Conservation (phyloP, 371 early-diverging fungal genomes). For the Haplosporangium sp. region DNA sequence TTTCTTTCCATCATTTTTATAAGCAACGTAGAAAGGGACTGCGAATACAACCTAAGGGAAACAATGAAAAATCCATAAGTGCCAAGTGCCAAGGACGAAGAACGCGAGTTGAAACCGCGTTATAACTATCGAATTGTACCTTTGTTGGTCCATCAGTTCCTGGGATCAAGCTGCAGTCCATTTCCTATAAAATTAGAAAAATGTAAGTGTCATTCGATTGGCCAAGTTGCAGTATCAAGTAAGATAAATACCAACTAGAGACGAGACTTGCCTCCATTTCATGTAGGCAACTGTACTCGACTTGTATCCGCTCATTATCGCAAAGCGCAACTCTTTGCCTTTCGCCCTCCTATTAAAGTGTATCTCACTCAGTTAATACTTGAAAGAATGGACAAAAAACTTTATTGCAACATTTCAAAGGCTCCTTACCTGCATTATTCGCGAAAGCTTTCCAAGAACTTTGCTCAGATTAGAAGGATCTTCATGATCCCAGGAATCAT, state of each 20-base stretch:
- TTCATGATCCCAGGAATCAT: conserved; percentile 38
- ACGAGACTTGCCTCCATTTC: conserved; percentile 23
- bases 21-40: conserved; percentile 33
- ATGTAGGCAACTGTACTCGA: conserved; percentile 44
- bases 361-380: not conserved
- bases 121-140: conserved; percentile 1
- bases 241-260: not conserved
- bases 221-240: not conserved
- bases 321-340: conserved; percentile 35
- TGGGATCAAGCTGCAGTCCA: conserved; percentile 52
- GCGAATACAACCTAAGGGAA: conserved; percentile 42
- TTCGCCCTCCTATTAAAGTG: conserved; percentile 33
- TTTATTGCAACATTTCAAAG: not conserved
- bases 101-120: too few species aligned
- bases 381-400: not conserved
- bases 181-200: conserved; percentile 21
- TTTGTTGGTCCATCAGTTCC: conserved; percentile 46
- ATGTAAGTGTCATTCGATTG: not conserved
- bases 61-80: not conserved
- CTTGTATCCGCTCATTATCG: conserved; percentile 51
- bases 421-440: conserved; percentile 39
- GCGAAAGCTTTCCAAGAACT: conserved; percentile 34
- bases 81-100: not conserved
- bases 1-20: conserved; percentile 11
- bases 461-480: conserved; percentile 41